Conservation (phyloP, 192 early-diverging fungal genomes). For the Polychytrium aggregatum region DNA sequence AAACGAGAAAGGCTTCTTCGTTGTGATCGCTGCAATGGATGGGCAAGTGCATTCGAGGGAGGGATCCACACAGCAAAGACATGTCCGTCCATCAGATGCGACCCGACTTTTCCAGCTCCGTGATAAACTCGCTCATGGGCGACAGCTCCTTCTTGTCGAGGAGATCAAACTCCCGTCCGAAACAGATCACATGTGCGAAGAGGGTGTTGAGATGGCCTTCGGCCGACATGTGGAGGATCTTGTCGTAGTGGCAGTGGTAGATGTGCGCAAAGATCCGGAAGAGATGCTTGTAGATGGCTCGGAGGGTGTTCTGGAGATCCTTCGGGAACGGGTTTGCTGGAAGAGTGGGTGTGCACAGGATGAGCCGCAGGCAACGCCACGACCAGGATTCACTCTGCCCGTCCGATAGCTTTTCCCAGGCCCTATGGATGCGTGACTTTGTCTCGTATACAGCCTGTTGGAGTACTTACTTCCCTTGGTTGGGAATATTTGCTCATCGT, state of each 20-base stretch:
- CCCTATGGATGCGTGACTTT: too few species aligned
- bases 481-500: conserved; percentile 86
- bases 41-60: too few species aligned
- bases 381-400: background rate
- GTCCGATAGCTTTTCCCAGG: too few species aligned
- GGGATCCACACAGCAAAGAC: too few species aligned
- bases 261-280: conserved; percentile 89
- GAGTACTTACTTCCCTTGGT: conserved; percentile 71
- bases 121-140: conserved; percentile 70
- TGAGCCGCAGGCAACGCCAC: background rate
- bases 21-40: too few species aligned
- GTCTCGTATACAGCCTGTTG: too few species aligned
- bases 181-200: conserved; percentile 91
- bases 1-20: too few species aligned
- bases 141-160: conserved; percentile 82
- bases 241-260: conserved; percentile 81
- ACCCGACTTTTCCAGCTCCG: conserved; percentile 10
- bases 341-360: background rate
- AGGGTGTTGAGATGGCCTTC: conserved; percentile 92
- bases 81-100: too few species aligned
- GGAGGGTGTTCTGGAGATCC: conserved; percentile 57
- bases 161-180: conserved; percentile 86
- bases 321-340: conserved; percentile 51
- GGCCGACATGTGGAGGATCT: conserved; percentile 66
- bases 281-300: conserved; percentile 71